Percentiles rank a stretch among this genome's conserved stretches.
These are phyloP conservation scores for Vaccinium myrtillus DNA, from an alignment of 148 eudicot genomes.

Conservation along the genomic window DNA sequence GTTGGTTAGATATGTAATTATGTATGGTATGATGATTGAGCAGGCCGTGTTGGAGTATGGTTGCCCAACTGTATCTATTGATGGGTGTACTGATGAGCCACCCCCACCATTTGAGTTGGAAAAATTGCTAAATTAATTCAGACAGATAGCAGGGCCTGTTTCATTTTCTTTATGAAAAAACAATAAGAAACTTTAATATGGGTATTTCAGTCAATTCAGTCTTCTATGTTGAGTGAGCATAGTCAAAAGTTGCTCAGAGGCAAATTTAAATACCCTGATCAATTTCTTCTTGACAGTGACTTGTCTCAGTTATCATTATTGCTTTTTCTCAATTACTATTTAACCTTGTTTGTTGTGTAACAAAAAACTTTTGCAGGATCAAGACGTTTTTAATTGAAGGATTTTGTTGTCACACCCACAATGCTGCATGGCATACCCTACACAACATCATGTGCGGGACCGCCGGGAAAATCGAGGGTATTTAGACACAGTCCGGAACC, in stretches of 20 bases:
- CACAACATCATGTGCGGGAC: slow-evolving; percentile 91
- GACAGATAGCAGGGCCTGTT: not conserved
- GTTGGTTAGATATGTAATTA: not conserved
- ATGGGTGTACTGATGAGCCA: not conserved
- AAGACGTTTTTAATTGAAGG: slow-evolving; percentile 71
- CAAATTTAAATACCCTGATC: not conserved
- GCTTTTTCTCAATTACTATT: not conserved
- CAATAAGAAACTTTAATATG: not conserved
- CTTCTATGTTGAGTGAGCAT: not conserved
- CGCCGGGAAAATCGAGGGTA: slow-evolving; percentile 70
- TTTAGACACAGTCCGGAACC: slow-evolving; percentile 48
- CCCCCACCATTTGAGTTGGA: not conserved
- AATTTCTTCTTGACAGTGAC: not conserved
- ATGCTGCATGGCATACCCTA: slow-evolving; percentile 93
- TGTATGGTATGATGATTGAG: not conserved
- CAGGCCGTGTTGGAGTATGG: not conserved
- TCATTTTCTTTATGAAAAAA: not conserved
- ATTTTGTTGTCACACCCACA: slow-evolving; percentile 80
- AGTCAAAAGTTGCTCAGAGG: not conserved
- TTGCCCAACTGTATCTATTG: slow-evolving; percentile 12
- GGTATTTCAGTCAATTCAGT: not conserved
- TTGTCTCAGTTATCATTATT: not conserved
- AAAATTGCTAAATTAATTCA: not conserved
- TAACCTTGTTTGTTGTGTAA: not conserved
- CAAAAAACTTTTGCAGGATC: slow-evolving; percentile 44